These are phyloP conservation scores for Aspergillus quadrilineatus DNA, from an alignment of 2,329 filamentous ascomycete species.

Conservation along the genomic window DNA sequence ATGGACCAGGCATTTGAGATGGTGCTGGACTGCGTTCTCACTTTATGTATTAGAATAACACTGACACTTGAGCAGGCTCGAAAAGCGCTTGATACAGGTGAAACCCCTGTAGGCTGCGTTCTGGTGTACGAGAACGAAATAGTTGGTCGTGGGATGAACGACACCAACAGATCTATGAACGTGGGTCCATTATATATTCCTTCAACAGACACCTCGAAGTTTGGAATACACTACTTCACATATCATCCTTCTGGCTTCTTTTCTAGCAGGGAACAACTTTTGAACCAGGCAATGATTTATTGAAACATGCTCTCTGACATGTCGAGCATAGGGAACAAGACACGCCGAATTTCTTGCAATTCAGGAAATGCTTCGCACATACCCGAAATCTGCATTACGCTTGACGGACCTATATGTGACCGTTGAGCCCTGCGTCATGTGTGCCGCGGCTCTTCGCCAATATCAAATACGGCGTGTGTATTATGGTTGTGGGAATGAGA, in stretches of 20 bases:
- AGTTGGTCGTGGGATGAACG: slow-evolving; percentile 92
- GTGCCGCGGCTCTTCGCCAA: slow-evolving; percentile 86
- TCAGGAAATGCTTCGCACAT: slow-evolving; percentile 60
- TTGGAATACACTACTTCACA: neutral
- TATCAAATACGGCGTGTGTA: slow-evolving; percentile 85
- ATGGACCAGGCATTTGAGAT: slow-evolving; percentile 85
- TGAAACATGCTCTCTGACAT: neutral
- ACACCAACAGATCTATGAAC: slow-evolving; percentile 83
- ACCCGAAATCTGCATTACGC: slow-evolving; percentile 67
- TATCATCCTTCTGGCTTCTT: neutral
- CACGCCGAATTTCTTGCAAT: slow-evolving; percentile 96
- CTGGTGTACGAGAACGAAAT: slow-evolving; percentile 77
- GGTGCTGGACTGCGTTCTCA: slow-evolving; percentile 51
- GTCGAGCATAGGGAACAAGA: slow-evolving; percentile 70
- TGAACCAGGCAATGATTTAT: neutral
- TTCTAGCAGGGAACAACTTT: too few species aligned
- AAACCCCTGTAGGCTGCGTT: slow-evolving; percentile 96
- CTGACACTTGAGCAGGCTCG: slow-evolving; percentile 61
- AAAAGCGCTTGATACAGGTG: slow-evolving; percentile 77
- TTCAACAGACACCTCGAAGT: neutral
- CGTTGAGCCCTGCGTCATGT: slow-evolving; percentile 99
- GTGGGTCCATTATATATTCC: slow-evolving; percentile 35
- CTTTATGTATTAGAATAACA: slow-evolving; percentile 1
- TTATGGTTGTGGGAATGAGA: slow-evolving; percentile 93
- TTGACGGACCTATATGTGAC: slow-evolving; percentile 89